Conservation (phyloP, 345 rosid species). For the Lepidium didymum region DNA sequence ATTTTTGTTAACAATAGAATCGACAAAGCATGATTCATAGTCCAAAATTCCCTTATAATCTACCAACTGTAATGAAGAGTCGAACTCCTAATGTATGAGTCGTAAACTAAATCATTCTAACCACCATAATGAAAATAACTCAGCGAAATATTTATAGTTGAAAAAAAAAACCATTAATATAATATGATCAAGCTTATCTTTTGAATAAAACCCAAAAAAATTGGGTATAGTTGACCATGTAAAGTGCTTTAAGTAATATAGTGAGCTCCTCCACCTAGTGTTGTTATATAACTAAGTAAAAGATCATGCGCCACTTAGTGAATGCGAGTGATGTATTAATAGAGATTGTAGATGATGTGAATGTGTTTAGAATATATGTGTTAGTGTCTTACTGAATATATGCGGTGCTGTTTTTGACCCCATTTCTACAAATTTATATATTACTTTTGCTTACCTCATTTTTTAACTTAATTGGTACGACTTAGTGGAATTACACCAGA, state of each 20-base stretch:
- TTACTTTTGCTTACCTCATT: slow-evolving; percentile 12
- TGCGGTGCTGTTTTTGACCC: slow-evolving; percentile 15
- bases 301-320: slow-evolving; percentile 20
- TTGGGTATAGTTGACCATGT: not conserved
- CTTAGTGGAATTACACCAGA: slow-evolving; percentile 13
- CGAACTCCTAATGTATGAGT: no score
- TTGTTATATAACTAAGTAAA: slow-evolving; percentile 4
- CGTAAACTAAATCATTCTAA: no score
- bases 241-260: not conserved
- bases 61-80: no score
- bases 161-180: not conserved
- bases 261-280: slow-evolving; percentile 15
- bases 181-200: not conserved
- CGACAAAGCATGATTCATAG: no score
- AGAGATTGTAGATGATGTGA: not conserved
- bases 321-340: slow-evolving; percentile 4
- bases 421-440: not conserved
- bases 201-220: not conserved
- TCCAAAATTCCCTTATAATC: no score
- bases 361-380: slow-evolving; percentile 1
- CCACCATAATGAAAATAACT: no score
- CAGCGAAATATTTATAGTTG: not conserved
- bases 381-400: slow-evolving; percentile 8
- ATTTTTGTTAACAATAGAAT: not conserved
- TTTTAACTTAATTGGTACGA: not conserved